Evolutionary conservation across 345 rosid species (phyloP).

Genomic region (Eucalyptus regnans): DNA sequence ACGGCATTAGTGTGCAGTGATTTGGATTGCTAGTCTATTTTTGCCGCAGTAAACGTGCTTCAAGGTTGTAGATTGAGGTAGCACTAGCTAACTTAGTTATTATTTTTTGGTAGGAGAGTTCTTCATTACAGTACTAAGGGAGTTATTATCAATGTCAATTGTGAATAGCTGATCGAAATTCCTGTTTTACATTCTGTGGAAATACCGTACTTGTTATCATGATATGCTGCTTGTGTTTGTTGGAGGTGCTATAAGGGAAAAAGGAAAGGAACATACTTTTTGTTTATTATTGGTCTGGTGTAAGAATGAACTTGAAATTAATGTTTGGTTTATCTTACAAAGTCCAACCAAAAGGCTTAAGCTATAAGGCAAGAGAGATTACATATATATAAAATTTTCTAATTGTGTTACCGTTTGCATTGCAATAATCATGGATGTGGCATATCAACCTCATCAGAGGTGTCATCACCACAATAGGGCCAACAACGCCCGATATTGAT

Average conservation of each 20-base stretch:
- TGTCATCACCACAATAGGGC: not conserved
- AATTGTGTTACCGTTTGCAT: too few relatives aligned
- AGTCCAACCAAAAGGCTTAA: not conserved
- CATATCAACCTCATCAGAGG: too few relatives aligned
- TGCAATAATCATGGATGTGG: rapidly evolving
- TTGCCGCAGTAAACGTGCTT: not conserved
- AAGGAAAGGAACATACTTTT: not conserved
- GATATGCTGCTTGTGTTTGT: not conserved
- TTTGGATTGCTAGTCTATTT: not conserved
- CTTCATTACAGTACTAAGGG: not conserved
- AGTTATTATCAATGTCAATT: not conserved
- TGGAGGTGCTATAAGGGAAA: not conserved
- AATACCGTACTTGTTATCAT: not conserved
- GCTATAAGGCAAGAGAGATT: not conserved
- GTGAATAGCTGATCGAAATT: not conserved
- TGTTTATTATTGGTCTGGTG: not conserved
- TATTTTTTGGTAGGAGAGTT: not conserved
- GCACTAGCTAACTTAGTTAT: not conserved
- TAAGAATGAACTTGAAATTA: not conserved
- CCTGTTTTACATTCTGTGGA: not conserved
- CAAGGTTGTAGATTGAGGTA: not conserved
- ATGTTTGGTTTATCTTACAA: not conserved
- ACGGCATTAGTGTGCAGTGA: not conserved
- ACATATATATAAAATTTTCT: too few relatives aligned
- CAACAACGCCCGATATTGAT: rapidly evolving